Evolutionary conservation across 495 filamentous ascomycete genomes (phyloP).

Genomic region (Saxispiralis lemnorum): DNA sequence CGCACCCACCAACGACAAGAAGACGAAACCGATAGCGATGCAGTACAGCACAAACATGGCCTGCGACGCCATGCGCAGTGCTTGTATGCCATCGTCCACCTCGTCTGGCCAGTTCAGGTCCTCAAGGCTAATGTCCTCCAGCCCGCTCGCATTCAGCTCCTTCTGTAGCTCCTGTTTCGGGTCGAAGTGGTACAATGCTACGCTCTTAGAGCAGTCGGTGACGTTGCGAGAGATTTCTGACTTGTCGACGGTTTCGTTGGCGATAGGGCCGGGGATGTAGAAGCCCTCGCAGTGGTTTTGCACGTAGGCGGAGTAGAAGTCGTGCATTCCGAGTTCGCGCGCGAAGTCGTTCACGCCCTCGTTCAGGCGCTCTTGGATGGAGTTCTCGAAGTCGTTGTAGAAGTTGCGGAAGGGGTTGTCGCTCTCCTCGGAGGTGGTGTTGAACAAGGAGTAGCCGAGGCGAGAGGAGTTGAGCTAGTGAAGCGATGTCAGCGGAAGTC

Average conservation of each 20-base stretch:
- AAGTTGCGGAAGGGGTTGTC: conserved; percentile 12
- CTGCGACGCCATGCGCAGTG: conserved; percentile 24
- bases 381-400: conserved; percentile 21
- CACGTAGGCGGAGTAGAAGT: conserved; percentile 59
- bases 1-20: conserved; percentile 35
- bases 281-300: conserved; percentile 52
- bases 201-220: conserved; percentile 42
- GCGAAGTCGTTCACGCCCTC: conserved; percentile 30
- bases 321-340: conserved; percentile 36
- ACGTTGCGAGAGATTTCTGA: conserved; percentile 32
- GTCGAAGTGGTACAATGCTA: conserved; percentile 40
- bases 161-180: conserved; percentile 36
- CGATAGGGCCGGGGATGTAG: conserved; percentile 29
- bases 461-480: conserved; percentile 42
- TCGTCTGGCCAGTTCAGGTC: conserved; percentile 44
- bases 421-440: conserved; percentile 6
- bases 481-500: too few species aligned
- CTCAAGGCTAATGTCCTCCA: conserved; percentile 37
- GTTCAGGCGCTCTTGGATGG: conserved; percentile 29
- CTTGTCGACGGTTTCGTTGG: conserved; percentile 26
- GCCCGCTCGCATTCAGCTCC: conserved; percentile 29
- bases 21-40: conserved; percentile 40
- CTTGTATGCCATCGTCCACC: conserved; percentile 42
- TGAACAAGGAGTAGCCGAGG: conserved; percentile 36
- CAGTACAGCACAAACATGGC: conserved; percentile 49